Percentiles rank a stretch among this genome's conserved stretches.
Evolutionary conservation across 768 basidiomycete genomes (phyloP).

Genomic region (Boletus vermiculosoides): DNA sequence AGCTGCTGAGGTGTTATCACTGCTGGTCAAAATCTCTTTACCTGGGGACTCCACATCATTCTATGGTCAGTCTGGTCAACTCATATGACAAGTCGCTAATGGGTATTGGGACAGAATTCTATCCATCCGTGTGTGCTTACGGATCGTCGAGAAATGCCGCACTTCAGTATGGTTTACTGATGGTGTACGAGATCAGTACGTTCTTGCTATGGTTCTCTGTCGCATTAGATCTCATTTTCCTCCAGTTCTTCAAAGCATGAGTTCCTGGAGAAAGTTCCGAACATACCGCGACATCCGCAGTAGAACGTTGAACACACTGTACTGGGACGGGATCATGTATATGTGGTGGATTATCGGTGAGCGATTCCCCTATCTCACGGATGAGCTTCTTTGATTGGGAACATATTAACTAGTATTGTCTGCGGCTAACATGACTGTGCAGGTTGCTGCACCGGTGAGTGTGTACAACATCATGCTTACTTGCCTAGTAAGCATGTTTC

Average conservation of each 20-base stretch:
- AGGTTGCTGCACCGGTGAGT: constrained; percentile 22
- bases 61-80: constrained; percentile 19
- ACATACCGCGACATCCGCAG: constrained; percentile 22
- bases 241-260: constrained; percentile 27
- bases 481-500: neutral
- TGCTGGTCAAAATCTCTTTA: constrained; percentile 5
- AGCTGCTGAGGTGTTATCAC: constrained; percentile 11
- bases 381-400: neutral
- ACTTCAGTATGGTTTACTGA: constrained; percentile 16
- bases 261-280: constrained; percentile 23
- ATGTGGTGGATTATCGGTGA: constrained; percentile 25
- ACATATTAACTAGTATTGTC: constrained; percentile 12
- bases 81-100: neutral
- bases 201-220: neutral
- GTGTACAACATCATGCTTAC: too few relatives aligned
- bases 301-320: constrained; percentile 20
- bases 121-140: constrained; percentile 19
- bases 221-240: neutral
- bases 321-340: constrained; percentile 30
- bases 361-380: neutral
- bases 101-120: constrained; percentile 11
- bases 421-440: constrained; percentile 13
- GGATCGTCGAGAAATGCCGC: constrained; percentile 14
- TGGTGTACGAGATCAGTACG: constrained; percentile 24
- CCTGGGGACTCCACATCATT: constrained; percentile 17